A percentile compares a stretch with the other conserved stretches of the same genome.
These are phyloP conservation scores for Aschersonia sp. DNA, from an alignment of 2,329 filamentous ascomycete genomes.

Conservation along the genomic window DNA sequence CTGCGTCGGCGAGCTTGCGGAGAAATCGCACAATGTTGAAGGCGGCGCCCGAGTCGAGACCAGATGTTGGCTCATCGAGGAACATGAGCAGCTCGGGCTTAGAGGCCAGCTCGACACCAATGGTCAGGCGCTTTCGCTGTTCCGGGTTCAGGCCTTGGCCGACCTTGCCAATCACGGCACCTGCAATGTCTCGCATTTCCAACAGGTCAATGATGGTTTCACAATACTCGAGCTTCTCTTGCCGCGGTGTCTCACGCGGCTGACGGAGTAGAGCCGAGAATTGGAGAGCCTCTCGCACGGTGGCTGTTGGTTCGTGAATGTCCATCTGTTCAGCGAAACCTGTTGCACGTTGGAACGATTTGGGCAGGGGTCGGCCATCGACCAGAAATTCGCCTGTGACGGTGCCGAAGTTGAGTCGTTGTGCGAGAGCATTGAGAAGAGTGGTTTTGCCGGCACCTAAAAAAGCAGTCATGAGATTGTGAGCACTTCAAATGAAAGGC, in stretches of 20 bases:
- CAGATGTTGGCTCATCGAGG: constrained; percentile 47
- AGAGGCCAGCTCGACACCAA: constrained; percentile 39
- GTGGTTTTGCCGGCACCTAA: constrained; percentile 54
- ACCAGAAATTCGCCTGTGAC: constrained; percentile 69
- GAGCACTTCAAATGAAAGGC: not conserved
- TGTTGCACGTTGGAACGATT: constrained; percentile 67
- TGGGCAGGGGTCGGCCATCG: constrained; percentile 56
- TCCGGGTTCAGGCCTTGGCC: constrained; percentile 48
- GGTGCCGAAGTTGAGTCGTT: constrained; percentile 62
- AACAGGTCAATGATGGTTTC: constrained; percentile 55
- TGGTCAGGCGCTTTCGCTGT: constrained; percentile 41
- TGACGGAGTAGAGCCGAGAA: constrained; percentile 54
- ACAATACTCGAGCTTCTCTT: constrained; percentile 54
- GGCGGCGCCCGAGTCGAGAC: constrained; percentile 41
- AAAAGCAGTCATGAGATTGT: not conserved
- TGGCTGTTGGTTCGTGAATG: constrained; percentile 51
- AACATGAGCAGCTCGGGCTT: constrained; percentile 49
- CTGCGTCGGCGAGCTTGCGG: constrained; percentile 43
- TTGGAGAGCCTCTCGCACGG: constrained; percentile 49
- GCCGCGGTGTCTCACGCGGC: constrained; percentile 34
- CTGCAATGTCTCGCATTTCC: constrained; percentile 53
- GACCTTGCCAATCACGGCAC: constrained; percentile 45
- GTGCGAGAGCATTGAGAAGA: constrained; percentile 58
- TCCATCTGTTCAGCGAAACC: constrained; percentile 56
- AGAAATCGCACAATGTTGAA: constrained; percentile 50